A percentile compares a stretch with the other conserved stretches of the same genome.
Evolutionary conservation across 2,329 filamentous ascomycete species (phyloP).

Genomic region (Fusarium sp.): DNA sequence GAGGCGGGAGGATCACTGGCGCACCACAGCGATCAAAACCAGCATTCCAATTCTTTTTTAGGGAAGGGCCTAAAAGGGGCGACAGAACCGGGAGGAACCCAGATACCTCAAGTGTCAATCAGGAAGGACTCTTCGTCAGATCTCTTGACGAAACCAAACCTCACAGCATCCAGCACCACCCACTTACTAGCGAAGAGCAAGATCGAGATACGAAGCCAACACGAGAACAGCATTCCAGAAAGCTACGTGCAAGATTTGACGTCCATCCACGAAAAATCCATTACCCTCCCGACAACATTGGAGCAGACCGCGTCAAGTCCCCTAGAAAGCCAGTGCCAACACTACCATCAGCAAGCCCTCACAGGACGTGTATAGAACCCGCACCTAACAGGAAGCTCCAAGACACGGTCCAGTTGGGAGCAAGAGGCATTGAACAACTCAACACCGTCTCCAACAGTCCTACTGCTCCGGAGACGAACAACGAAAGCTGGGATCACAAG

Average conservation of each 20-base stretch:
- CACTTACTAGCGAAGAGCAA: slow-evolving; percentile 4
- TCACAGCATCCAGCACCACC: not conserved
- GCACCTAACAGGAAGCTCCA: not conserved
- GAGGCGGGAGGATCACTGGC: not conserved
- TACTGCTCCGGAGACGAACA: not conserved
- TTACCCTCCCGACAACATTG: not conserved
- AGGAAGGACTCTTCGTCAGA: slow-evolving; percentile 4
- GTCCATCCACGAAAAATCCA: slow-evolving; percentile 12
- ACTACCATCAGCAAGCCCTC: not conserved
- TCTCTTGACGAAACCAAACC: not conserved
- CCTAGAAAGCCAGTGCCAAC: slow-evolving; percentile 12
- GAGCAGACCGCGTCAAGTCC: not conserved
- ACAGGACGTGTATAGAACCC: slow-evolving; percentile 18
- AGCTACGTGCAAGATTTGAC: slow-evolving; percentile 21
- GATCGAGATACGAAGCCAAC: not conserved
- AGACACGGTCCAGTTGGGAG: not conserved
- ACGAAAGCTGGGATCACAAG: not conserved
- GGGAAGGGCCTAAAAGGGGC: slow-evolving; percentile 31
- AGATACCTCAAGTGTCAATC: not conserved
- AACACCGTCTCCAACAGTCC: not conserved
- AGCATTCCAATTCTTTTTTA: slow-evolving; percentile 49
- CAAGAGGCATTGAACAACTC: not conserved
- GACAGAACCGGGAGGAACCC: slow-evolving; percentile 19
- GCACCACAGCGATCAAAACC: not conserved
- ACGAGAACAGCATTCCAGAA: not conserved